These are phyloP conservation scores for Talaromyces albobiverticillius DNA, from an alignment of 2,329 filamentous ascomycete genomes.

Conservation along the genomic window DNA sequence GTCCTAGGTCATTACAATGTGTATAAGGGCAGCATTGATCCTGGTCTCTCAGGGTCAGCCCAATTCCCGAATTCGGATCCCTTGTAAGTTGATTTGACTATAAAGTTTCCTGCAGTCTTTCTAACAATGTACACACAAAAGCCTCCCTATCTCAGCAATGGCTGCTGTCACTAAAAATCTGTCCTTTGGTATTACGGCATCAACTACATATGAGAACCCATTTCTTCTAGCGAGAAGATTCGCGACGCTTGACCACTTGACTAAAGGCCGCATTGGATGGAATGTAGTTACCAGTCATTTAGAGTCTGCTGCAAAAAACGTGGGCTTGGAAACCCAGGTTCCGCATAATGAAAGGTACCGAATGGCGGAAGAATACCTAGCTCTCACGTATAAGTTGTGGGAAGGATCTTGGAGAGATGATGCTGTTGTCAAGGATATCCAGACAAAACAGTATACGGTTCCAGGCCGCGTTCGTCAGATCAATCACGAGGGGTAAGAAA, in stretches of 20 bases:
- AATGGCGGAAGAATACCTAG: conserved; percentile 59
- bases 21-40: conserved; percentile 58
- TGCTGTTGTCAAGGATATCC: no score
- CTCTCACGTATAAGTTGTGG: no score
- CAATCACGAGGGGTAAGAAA: no score
- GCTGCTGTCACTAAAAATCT: conserved; percentile 64
- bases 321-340: conserved; percentile 56
- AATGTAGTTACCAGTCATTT: conserved; percentile 67
- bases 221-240: conserved; percentile 64
- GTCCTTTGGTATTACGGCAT: conserved; percentile 66
- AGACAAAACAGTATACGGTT: no score
- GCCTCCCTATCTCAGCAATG: conserved; percentile 64
- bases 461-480: no score
- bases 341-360: conserved; percentile 65
- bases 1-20: conserved; percentile 63
- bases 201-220: conserved; percentile 67
- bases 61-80: conserved; percentile 71
- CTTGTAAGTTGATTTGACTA: conserved; percentile 24
- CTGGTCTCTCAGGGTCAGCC: conserved; percentile 59
- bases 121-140: conserved; percentile 47
- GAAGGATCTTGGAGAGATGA: no score
- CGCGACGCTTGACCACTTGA: conserved; percentile 65
- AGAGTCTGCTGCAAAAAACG: conserved; percentile 63
- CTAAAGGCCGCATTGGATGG: conserved; percentile 59
- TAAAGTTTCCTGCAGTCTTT: conserved; percentile 53